phyloP scores from a whole-genome alignment of 1,284 basidiomycete species.

The Quambalaria eucalypti region DNA sequence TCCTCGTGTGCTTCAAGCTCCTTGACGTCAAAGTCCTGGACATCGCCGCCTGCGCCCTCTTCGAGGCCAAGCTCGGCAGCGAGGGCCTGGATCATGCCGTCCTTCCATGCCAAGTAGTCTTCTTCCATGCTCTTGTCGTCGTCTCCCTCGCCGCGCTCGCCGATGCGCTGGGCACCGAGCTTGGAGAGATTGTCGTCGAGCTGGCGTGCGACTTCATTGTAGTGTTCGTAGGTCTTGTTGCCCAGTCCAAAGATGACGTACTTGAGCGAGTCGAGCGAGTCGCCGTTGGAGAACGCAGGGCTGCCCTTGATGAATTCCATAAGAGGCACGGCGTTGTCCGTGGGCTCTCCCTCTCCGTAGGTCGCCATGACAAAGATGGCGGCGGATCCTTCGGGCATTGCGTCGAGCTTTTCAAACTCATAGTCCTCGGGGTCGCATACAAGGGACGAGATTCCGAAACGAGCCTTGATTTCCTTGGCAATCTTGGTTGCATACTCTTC shows the following conservation, averaged over 20 bases:
- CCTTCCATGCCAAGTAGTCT: slow-evolving; percentile 99
- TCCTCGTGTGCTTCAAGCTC: slow-evolving; percentile 54
- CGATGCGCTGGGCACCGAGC: slow-evolving; percentile 78
- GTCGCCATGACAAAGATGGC: slow-evolving; percentile 94
- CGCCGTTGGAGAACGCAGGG: slow-evolving; percentile 76
- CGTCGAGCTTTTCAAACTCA: slow-evolving; percentile 90
- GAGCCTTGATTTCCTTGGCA: slow-evolving; percentile 44
- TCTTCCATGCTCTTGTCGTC: slow-evolving; percentile 99
- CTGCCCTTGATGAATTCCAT: slow-evolving; percentile 84
- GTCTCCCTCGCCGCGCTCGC: slow-evolving; percentile 87
- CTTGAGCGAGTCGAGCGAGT: slow-evolving; percentile 73
- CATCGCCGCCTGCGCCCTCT: slow-evolving; percentile 88
- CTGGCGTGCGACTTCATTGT: slow-evolving; percentile 73
- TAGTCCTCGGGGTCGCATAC: slow-evolving; percentile 53
- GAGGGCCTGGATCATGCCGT: slow-evolving; percentile 86
- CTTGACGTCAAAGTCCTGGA: slow-evolving; percentile 85
- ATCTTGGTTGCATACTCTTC: slow-evolving; percentile 45
- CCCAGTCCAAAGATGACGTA: slow-evolving; percentile 92
- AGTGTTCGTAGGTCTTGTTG: slow-evolving; percentile 72
- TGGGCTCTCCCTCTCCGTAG: slow-evolving; percentile 97
- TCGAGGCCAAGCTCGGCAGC: slow-evolving; percentile 73
- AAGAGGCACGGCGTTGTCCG: slow-evolving; percentile 91
- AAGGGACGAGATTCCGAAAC: slow-evolving; percentile 43
- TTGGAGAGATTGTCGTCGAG: slow-evolving; percentile 66
- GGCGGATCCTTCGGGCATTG: slow-evolving; percentile 72